Base-by-base conservation (phyloP, 2,329 filamentous ascomycete species). In the Microcyclosporella mali region DNA sequence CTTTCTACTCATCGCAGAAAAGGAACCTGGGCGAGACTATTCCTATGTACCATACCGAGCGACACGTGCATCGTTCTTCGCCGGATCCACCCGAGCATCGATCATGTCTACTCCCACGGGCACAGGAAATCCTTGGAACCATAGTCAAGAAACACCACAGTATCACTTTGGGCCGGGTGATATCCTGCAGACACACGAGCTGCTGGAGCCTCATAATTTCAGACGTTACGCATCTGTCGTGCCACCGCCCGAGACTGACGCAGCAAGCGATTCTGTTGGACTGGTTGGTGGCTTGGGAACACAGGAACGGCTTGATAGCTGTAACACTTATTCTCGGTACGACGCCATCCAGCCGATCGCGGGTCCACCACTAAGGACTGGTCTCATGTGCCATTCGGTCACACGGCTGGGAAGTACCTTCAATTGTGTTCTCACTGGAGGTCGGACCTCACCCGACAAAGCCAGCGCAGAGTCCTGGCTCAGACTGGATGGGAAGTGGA, bases 381-480 rank as follows among this genome's bases (percentile, higher is more conserved):
- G 67, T 29, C 56, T 69, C 33, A 82, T 90, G 72, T 92, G 86
- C 54, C 86, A 92, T 62, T 84, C 85, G 0, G 70, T 88, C 15
- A 89, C 84, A 15, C 71, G 79, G 37, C 60, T 94, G 4, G 74
- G 73, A 1, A 66, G 71, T 27, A 58, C 53, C 4, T 64, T 66
- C 16, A 76, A 77, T 12, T 74, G 74, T 46, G 65, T 95, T 9
- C 69, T 95, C 35, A 74, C 78, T 21, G 89, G 90, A 17, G 90
- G 90, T 4, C 77, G 89, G 46, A 73, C 76, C n/a, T 90, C 87
- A 6, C 88, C 89, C 3, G 72, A 80, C 10, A 74, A 73, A 21
- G 80, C 80, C 1, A 69, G 87, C 32, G 70, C 70, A 28, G 85
- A 92, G 61, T 88, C 84, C 54, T 95, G 87, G 87, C 54, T 88